Conservation (phyloP, 2,329 filamentous ascomycete genomes). For the Sporothrix humicola region DNA sequence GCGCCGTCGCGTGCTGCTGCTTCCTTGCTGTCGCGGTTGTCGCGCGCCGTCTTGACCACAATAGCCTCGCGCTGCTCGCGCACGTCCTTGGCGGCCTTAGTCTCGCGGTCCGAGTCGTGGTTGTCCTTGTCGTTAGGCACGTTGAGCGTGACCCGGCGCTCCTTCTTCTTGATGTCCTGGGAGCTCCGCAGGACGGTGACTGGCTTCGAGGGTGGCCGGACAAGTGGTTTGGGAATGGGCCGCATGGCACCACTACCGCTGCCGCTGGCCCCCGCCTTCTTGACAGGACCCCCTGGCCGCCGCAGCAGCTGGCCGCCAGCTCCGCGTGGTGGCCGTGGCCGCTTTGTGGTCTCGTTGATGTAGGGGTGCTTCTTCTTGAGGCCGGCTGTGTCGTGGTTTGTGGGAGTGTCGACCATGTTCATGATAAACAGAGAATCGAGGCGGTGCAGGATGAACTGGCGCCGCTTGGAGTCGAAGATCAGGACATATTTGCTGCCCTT, state of each 20-base stretch:
- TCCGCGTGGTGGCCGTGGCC: slow-evolving; percentile 30
- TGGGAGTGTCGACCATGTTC: slow-evolving; percentile 76
- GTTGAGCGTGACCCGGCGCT: slow-evolving; percentile 6
- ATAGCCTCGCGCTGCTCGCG: slow-evolving; percentile 35
- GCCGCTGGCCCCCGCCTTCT: slow-evolving; percentile 33
- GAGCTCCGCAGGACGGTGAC: slow-evolving; percentile 33
- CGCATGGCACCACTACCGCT: slow-evolving; percentile 30
- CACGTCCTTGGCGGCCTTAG: slow-evolving; percentile 33
- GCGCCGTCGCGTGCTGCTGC: not conserved
- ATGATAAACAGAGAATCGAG: slow-evolving; percentile 84
- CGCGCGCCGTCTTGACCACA: slow-evolving; percentile 33
- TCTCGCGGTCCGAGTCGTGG: slow-evolving; percentile 33
- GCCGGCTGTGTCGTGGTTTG: slow-evolving; percentile 65
- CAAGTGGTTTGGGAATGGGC: slow-evolving; percentile 35
- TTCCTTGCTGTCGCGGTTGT: slow-evolving; percentile 27
- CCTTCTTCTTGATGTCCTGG: slow-evolving; percentile 35
- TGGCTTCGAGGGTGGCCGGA: slow-evolving; percentile 31
- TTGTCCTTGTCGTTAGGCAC: slow-evolving; percentile 7
- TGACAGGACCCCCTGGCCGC: slow-evolving; percentile 23
- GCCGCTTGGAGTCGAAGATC: slow-evolving; percentile 74
- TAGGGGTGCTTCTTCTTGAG: slow-evolving; percentile 72
- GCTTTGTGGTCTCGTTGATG: slow-evolving; percentile 51
- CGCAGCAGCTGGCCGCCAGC: not conserved
- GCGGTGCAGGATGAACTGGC: slow-evolving; percentile 81
- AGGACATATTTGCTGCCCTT: slow-evolving; percentile 67